Evolutionary conservation across 108 stramenopile genomes (phyloP).

Genomic region (Nannochloropsis gaditana): DNA sequence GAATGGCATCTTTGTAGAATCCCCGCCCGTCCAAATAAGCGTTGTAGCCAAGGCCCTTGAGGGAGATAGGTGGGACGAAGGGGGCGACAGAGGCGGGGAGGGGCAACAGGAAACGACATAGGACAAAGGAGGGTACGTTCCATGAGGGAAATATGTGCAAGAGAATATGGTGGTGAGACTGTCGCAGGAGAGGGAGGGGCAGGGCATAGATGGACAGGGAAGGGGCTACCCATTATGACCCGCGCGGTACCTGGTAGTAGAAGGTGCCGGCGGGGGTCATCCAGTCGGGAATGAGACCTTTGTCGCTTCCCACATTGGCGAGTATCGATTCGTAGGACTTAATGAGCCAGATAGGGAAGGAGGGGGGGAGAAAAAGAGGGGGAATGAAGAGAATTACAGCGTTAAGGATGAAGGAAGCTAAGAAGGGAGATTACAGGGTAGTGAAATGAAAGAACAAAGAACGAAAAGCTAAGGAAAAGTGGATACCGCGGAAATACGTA

Average conservation of each 20-base stretch:
- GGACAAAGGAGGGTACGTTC: too few relatives aligned
- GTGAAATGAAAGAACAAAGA: too few relatives aligned
- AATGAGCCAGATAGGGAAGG: neutral
- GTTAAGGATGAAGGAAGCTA: neutral
- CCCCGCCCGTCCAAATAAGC: neutral
- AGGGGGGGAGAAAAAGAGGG: neutral
- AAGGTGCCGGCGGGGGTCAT: neutral
- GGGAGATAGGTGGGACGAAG: neutral
- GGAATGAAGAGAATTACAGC: neutral
- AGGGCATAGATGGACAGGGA: neutral
- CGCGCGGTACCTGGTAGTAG: neutral
- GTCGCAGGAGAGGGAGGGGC: neutral
- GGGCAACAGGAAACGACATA: neutral
- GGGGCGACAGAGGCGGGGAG: neutral
- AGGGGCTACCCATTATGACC: neutral
- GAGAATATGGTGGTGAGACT: too few relatives aligned
- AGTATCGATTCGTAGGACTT: neutral
- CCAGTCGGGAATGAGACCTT: slow-evolving; percentile 8
- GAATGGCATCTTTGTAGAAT: neutral
- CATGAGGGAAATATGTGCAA: too few relatives aligned
- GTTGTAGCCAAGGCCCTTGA: neutral
- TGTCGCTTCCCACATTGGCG: neutral
- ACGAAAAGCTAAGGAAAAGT: too few relatives aligned
- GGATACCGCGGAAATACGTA: too few relatives aligned
- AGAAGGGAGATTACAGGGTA: neutral